Conservation (phyloP, 1,284 basidiomycete species). For the Pterulicium gracile region DNA sequence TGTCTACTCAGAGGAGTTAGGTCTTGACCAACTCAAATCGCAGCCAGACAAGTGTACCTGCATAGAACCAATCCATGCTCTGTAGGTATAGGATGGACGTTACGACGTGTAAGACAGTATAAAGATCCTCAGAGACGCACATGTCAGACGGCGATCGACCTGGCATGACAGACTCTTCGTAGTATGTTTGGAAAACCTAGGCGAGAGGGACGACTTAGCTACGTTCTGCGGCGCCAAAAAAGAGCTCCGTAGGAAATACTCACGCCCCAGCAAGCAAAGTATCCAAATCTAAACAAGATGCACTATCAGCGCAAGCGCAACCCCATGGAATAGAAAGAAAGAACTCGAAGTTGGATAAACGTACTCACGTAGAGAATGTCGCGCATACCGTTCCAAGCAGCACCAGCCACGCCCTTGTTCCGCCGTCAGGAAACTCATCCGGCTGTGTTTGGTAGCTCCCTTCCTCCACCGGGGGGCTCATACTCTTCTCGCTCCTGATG, state of each 20-base stretch:
- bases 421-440: conserved; percentile 1
- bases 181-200: conserved; percentile 45
- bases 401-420: not conserved
- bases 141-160: conserved; percentile 38
- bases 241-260: not conserved
- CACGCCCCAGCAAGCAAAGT: not conserved
- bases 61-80: not conserved
- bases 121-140: conserved; percentile 33
- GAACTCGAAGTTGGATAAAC: not conserved
- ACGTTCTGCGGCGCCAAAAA: not conserved
- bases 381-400: conserved; percentile 1
- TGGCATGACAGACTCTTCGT: conserved; percentile 29
- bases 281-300: not conserved
- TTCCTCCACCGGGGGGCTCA: no score
- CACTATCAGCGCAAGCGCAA: no score
- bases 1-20: not conserved
- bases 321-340: not conserved
- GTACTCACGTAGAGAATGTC: not conserved
- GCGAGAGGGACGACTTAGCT: no score
- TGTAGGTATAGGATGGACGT: conserved; percentile 3
- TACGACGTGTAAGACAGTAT: no score
- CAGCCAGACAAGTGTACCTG: no score
- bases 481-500: no score
- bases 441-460: not conserved
- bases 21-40: not conserved